These are phyloP conservation scores for Favolaschia claudopus DNA, from an alignment of 768 basidiomycete genomes.

Conservation along the genomic window DNA sequence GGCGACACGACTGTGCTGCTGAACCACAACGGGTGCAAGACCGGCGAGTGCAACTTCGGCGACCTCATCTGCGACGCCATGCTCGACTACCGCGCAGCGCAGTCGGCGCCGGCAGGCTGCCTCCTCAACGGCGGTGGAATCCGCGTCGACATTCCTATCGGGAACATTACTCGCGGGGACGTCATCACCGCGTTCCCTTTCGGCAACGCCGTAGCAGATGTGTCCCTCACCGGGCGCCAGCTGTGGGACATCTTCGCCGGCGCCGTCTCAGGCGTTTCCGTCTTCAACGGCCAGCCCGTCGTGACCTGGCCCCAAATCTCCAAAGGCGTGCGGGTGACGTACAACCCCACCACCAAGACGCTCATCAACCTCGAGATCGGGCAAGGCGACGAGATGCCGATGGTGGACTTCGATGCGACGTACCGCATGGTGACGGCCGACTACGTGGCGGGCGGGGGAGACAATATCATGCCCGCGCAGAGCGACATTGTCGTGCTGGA, in stretches of 20 bases:
- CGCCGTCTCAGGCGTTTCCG: constrained; percentile 40
- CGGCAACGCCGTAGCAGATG: constrained; percentile 48
- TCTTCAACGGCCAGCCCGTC: constrained; percentile 37
- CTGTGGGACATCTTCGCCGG: constrained; percentile 54
- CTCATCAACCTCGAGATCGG: constrained; percentile 39
- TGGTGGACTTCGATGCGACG: constrained; percentile 33
- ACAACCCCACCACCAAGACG: constrained; percentile 39
- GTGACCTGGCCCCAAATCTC: constrained; percentile 54
- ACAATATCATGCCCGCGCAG: constrained; percentile 41
- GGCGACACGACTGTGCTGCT: constrained; percentile 45
- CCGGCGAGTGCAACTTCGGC: constrained; percentile 52
- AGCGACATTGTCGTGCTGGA: constrained; percentile 39
- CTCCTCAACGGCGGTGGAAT: constrained; percentile 55
- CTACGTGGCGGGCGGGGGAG: constrained; percentile 44
- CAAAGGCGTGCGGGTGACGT: constrained; percentile 41
- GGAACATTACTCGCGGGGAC: constrained; percentile 48
- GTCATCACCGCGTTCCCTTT: constrained; percentile 54
- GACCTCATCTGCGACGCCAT: constrained; percentile 52
- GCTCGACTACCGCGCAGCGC: constrained; percentile 41
- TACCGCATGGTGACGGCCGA: constrained; percentile 43
- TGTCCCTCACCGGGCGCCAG: constrained; percentile 47
- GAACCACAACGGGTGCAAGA: constrained; percentile 48
- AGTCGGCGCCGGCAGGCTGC: constrained; percentile 38
- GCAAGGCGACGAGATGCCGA: constrained; percentile 28
- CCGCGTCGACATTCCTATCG: constrained; percentile 47